Evolutionary conservation across 495 filamentous ascomycete genomes (phyloP), one percentile per base, ranked within the genome.

Genomic region (Cercophora newfieldiana): DNA sequence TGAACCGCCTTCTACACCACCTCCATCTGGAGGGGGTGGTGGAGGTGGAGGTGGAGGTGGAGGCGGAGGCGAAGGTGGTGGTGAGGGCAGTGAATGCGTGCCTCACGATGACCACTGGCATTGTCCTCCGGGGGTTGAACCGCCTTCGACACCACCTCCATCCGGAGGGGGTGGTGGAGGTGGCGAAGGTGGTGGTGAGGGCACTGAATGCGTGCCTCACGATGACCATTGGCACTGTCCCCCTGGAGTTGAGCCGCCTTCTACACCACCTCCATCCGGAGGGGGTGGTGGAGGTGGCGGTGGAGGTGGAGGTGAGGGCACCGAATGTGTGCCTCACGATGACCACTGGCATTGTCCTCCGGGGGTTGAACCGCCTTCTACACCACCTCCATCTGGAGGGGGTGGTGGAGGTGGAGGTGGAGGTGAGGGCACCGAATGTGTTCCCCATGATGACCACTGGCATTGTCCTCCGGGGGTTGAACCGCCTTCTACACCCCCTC

Each of bases 221-320:
- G 54, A n/a, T 8, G 54, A 26, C 22, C 26, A 57, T 57, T 57
- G 54, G 54, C 54, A 57, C n/a, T 57, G 54, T n/a, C 54, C 54
- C 7, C 21, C 19, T 3, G 26, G 54, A 5, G 54, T 57, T 22
- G 8, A 7, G 8, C 7, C 8, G 7, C 22, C 50, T 10, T n/a
- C 50, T 19, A 54, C 50, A 22, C 22, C 50, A 18, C 50, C 12
- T 7, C 50, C 50, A n/a, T n/a, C n/a, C 3, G 53, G 22, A 0
- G n/a, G n/a, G n/a, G n/a, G n/a, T n/a, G n/a, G n/a, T n/a, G 12
- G 22, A 21, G 1, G 8, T 33, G 6, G 21, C 53, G 0, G 7
- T 33, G 4, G 18, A 6, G 5, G 6, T 16, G 16, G 6, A 1
- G 59, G 3, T 12, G 6, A 21, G 12, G 8, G 44, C 18, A 7